Percentiles rank a stretch among this genome's conserved stretches.
Conservation (phyloP, 139 green algal genomes). For the Chlamydomonas urium region DNA sequence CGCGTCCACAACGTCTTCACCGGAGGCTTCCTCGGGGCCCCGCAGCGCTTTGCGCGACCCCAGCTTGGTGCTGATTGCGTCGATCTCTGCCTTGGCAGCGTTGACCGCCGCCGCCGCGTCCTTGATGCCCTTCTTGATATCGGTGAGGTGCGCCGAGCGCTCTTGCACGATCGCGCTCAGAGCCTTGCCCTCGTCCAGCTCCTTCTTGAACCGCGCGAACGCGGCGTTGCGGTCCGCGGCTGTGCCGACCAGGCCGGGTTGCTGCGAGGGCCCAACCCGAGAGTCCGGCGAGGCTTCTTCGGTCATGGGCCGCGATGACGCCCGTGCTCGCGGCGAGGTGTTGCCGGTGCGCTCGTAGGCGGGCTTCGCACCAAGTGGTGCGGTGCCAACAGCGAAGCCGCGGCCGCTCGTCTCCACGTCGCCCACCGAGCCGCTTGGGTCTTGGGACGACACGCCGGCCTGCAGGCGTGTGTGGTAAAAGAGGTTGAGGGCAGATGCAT, state of each 20-base stretch:
- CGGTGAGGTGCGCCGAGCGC: conserved; percentile 27
- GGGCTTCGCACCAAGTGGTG: conserved; percentile 28
- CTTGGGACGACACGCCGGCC: background rate
- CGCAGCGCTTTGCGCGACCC: too few species aligned
- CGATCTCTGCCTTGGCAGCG: conserved; percentile 49
- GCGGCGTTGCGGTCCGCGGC: conserved; percentile 29
- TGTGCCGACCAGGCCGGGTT: background rate
- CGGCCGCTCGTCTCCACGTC: conserved; percentile 30
- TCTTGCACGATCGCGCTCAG: conserved; percentile 36
- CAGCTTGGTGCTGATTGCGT: too few species aligned
- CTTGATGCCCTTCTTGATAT: conserved; percentile 40
- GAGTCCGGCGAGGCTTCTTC: too few species aligned
- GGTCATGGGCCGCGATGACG: too few species aligned
- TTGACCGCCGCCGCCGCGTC: conserved; percentile 37
- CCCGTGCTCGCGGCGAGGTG: too few species aligned
- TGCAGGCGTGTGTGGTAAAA: too few species aligned
- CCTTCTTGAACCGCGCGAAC: conserved; percentile 38
- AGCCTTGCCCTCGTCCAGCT: conserved; percentile 34
- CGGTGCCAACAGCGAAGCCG: conserved; percentile 39
- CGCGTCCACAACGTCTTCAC: too few species aligned
- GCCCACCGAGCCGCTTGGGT: conserved; percentile 19
- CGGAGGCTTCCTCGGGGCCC: too few species aligned
- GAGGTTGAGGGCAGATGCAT: too few species aligned
- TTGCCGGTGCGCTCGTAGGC: too few species aligned
- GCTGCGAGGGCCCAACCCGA: too few species aligned